phyloP scores from a whole-genome alignment of 1,139 yeast genomes.

The Taphrina confusa region DNA sequence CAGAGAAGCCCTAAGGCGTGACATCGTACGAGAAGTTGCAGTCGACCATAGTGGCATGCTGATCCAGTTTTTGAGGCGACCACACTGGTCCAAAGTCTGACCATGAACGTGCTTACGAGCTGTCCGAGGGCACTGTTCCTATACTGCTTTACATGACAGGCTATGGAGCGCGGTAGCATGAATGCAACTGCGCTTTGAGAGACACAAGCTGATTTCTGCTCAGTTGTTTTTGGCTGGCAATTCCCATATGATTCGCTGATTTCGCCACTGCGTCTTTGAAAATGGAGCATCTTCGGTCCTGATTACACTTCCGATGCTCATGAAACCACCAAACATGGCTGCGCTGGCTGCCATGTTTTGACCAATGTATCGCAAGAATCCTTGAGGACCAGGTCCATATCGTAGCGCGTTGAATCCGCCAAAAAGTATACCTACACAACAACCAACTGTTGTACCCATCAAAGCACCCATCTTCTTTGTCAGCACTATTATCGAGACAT shows the following conservation, averaged over 20 bases:
- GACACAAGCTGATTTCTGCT: not conserved
- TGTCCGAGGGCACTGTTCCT: too few relatives aligned
- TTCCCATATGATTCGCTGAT: constrained; percentile 4
- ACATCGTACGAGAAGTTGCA: too few relatives aligned
- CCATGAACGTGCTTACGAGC: too few relatives aligned
- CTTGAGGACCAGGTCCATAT: constrained; percentile 98
- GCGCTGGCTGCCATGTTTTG: constrained; percentile 96
- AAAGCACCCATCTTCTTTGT: constrained; percentile 96
- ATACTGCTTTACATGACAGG: too few relatives aligned
- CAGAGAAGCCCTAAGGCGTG: too few relatives aligned
- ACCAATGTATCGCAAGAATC: constrained; percentile 93
- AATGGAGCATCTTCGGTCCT: constrained; percentile 34
- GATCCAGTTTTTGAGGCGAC: too few relatives aligned
- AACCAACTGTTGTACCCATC: constrained; percentile 97
- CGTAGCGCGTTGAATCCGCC: constrained; percentile 91
- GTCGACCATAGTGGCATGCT: too few relatives aligned
- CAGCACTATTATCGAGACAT: too few relatives aligned
- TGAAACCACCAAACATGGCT: constrained; percentile 73
- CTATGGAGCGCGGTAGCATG: too few relatives aligned
- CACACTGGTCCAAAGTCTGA: too few relatives aligned
- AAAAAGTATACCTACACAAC: constrained; percentile 89
- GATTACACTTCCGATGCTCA: constrained; percentile 39
- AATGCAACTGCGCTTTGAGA: too few relatives aligned
- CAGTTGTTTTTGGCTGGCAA: not conserved
- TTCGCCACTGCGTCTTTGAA: constrained; percentile 6